Evolutionary conservation across 805 yeast genomes (phyloP), one percentile per base, ranked within the genome.

Genomic region (Candida khao-thaluensis): DNA sequence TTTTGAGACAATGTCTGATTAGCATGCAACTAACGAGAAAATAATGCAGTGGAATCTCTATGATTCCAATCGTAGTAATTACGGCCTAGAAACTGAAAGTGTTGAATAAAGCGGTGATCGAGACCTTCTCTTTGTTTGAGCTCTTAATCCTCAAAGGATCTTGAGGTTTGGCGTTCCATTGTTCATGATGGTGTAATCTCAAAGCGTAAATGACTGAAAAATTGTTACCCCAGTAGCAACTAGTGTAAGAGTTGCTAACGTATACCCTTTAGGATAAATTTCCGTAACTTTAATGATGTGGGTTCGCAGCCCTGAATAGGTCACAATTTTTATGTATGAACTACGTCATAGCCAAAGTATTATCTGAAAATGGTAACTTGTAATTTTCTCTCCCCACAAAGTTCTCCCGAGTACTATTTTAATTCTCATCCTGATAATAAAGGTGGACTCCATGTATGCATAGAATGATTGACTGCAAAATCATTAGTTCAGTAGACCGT

Each of bases 401-500:
- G 32, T 29, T 29, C 23, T 23, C 11, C 32, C 32, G 32, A 29
- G n/a, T n/a, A n/a, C n/a, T n/a, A n/a, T n/a, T n/a, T n/a, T n/a
- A n/a, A n/a, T n/a, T n/a, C n/a, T n/a, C n/a, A n/a, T n/a, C n/a
- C n/a, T n/a, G n/a, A n/a, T n/a, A n/a, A n/a, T n/a, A n/a, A n/a
- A n/a, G n/a, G n/a, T n/a, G n/a, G n/a, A n/a, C n/a, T n/a, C n/a
- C n/a, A n/a, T n/a, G n/a, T n/a, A n/a, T n/a, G n/a, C n/a, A n/a
- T n/a, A n/a, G n/a, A n/a, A n/a, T n/a, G n/a, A n/a, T n/a, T n/a
- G n/a, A n/a, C n/a, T n/a, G n/a, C n/a, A n/a, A n/a, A n/a, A n/a
- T n/a, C n/a, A n/a, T n/a, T n/a, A n/a, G n/a, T n/a, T n/a, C n/a
- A n/a, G n/a, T n/a, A n/a, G n/a, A n/a, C n/a, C n/a, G n/a, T n/a